phyloP scores from a whole-genome alignment of 1,284 basidiomycete species.

The Trametes polyzona region DNA sequence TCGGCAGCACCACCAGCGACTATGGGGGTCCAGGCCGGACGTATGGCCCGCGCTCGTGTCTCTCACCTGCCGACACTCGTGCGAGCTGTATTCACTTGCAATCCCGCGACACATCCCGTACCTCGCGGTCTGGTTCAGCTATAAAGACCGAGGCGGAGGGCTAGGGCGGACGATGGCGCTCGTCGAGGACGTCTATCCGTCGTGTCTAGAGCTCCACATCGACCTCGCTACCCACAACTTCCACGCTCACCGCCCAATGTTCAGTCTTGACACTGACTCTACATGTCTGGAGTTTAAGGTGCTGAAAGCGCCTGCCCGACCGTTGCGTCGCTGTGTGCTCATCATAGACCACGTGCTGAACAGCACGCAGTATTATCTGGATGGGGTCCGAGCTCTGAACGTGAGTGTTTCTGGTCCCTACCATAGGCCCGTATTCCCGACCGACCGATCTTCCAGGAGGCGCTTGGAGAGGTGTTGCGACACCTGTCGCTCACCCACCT shows the following conservation, averaged over 20 bases:
- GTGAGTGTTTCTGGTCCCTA: too few relatives aligned
- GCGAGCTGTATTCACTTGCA: neutral
- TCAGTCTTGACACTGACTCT: neutral
- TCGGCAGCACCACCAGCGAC: neutral
- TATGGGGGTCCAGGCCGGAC: neutral
- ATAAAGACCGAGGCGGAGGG: neutral
- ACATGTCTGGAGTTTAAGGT: neutral
- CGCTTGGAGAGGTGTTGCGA: neutral
- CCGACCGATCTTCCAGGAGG: neutral
- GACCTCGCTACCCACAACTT: neutral
- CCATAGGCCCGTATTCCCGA: neutral
- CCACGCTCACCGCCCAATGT: neutral
- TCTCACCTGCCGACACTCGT: neutral
- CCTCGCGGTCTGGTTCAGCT: neutral
- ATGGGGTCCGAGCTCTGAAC: neutral
- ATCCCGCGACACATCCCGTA: neutral
- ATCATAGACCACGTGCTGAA: neutral
- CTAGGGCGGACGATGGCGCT: neutral
- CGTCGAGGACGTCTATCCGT: neutral
- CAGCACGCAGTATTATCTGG: too few relatives aligned
- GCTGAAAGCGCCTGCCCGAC: neutral
- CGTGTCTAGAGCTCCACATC: neutral
- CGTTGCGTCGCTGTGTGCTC: neutral
- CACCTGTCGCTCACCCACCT: neutral
- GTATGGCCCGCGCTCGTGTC: neutral